These are phyloP conservation scores for Argentina anserina DNA, from an alignment of 306 rosid genomes.

Conservation along the genomic window DNA sequence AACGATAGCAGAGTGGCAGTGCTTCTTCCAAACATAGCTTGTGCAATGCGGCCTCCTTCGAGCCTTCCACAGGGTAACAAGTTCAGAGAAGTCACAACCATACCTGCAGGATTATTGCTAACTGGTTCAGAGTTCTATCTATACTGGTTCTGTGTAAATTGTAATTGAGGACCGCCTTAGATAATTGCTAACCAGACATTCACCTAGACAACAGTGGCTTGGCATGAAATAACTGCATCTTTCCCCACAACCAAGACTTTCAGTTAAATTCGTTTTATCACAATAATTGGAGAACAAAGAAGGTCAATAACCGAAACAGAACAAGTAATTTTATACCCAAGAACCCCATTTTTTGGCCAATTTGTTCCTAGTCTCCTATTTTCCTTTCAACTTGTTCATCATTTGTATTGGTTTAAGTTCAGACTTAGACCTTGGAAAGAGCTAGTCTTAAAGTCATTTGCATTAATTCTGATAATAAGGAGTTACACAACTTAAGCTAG, in stretches of 20 bases:
- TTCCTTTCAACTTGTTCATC: not conserved
- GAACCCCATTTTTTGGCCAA: not conserved
- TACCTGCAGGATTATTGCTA: slow-evolving; percentile 50
- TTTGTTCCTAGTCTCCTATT: not conserved
- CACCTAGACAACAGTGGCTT: not conserved
- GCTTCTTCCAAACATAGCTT: slow-evolving; percentile 87
- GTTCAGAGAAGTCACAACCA: slow-evolving; percentile 95
- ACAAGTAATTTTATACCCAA: not conserved
- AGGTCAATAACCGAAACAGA: not conserved
- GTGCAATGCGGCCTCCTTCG: slow-evolving; percentile 93
- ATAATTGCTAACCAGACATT: not conserved
- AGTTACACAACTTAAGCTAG: not conserved
- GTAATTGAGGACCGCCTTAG: not conserved
- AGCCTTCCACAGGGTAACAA: slow-evolving; percentile 82
- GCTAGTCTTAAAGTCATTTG: not conserved
- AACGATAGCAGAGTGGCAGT: slow-evolving; percentile 67
- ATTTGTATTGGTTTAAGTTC: not conserved
- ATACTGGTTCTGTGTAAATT: not conserved
- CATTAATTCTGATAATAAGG: not conserved
- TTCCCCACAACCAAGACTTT: not conserved
- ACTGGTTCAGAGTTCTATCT: too few relatives aligned
- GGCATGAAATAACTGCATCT: not conserved
- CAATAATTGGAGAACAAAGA: not conserved
- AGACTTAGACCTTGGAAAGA: not conserved
- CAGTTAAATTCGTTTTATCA: not conserved